Conservation (phyloP, 2,329 filamentous ascomycete species). For the Aspergillus melleus region DNA sequence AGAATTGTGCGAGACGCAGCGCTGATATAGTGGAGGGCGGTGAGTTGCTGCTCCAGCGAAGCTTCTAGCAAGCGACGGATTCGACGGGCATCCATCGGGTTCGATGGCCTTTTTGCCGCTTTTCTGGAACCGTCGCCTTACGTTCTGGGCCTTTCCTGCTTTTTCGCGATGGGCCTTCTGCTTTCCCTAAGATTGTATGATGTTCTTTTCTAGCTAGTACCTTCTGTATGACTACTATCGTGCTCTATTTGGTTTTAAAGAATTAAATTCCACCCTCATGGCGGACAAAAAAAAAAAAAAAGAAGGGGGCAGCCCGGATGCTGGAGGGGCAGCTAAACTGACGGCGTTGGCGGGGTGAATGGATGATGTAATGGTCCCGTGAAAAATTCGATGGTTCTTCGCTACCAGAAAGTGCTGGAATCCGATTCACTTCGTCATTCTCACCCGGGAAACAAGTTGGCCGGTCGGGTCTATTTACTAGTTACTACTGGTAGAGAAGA, state of each 20-base stretch:
- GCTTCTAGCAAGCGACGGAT: conserved; percentile 42
- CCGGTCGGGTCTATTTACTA: no score
- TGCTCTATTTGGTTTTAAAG: background rate
- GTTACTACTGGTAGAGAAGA: no score
- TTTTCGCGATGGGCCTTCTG: background rate
- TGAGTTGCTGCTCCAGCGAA: conserved; percentile 38
- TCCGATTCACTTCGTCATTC: background rate
- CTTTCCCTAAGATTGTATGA: background rate
- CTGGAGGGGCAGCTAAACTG: background rate
- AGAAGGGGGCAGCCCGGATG: no score
- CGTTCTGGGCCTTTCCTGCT: background rate
- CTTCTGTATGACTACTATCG: background rate
- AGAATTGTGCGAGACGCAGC: conserved; percentile 29
- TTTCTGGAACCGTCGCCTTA: background rate
- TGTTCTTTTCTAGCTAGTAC: background rate
- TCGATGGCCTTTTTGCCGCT: conserved; percentile 30
- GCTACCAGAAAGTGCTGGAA: background rate
- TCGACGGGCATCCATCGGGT: conserved; percentile 39
- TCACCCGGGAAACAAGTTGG: background rate
- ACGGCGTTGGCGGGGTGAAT: conserved; percentile 6
- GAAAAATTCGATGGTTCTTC: background rate
- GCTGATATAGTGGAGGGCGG: conserved; percentile 45
- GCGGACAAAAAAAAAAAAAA: no score
- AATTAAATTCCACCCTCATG: background rate
- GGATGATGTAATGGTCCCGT: conserved; percentile 9